phyloP scores from a whole-genome alignment of 768 basidiomycete species.

The Boletus tylopilopsis region DNA sequence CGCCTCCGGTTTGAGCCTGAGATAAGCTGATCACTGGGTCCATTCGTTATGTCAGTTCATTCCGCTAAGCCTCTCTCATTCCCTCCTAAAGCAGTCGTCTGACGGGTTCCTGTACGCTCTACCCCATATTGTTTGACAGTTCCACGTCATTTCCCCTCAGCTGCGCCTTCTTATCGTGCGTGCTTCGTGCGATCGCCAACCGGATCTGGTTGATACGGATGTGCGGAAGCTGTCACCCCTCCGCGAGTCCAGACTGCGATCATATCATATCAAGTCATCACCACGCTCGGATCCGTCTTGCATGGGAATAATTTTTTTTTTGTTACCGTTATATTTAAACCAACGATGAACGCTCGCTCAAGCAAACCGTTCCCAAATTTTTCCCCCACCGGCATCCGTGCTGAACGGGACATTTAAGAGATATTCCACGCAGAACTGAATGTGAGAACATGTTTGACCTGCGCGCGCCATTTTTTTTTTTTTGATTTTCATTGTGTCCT shows the following conservation, averaged over 20 bases:
- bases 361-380: slow-evolving; percentile 4
- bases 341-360: slow-evolving; percentile 8
- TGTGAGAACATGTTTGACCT: slow-evolving; percentile 14
- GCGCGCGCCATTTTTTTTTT: not conserved
- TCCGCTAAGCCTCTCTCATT: not conserved
- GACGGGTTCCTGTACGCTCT: not conserved
- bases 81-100: slow-evolving; percentile 1
- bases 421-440: slow-evolving; percentile 14
- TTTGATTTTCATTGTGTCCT: slow-evolving; percentile 8
- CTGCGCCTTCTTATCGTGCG: slow-evolving; percentile 17
- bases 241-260: slow-evolving; percentile 8
- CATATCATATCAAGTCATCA: slow-evolving; percentile 1
- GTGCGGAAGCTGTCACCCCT: not conserved
- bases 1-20: slow-evolving; percentile 8
- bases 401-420: slow-evolving; percentile 14
- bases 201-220: slow-evolving; percentile 17
- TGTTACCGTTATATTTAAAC: slow-evolving; percentile 9
- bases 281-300: slow-evolving; percentile 18
- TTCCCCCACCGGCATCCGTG: slow-evolving; percentile 15
- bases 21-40: slow-evolving; percentile 14
- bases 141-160: slow-evolving; percentile 21
- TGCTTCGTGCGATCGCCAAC: slow-evolving; percentile 6
- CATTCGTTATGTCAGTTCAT: slow-evolving; percentile 10
- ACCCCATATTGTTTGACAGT: slow-evolving; percentile 12
- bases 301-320: slow-evolving; percentile 10